These are phyloP conservation scores for Exserohilum turcica DNA, from an alignment of 2,329 filamentous ascomycete species.

Conservation along the genomic window DNA sequence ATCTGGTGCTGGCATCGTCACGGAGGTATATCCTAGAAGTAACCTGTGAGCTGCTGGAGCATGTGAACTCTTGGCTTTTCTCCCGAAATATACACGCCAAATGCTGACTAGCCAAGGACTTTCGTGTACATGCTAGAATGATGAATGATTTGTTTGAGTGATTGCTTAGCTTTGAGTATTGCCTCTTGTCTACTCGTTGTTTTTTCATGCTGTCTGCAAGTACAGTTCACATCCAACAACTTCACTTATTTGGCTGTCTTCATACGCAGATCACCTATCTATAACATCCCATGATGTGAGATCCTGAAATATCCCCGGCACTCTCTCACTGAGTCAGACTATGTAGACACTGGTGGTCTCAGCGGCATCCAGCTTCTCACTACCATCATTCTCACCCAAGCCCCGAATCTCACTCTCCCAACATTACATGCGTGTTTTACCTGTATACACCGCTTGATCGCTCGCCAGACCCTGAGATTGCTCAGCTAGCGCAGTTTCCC, in stretches of 20 bases:
- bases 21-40: background rate
- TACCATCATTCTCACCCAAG: background rate
- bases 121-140: background rate
- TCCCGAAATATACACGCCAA: background rate
- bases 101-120: background rate
- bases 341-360: background rate
- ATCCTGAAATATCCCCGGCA: background rate
- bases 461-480: constrained; percentile 1
- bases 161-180: background rate
- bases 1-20: too few species aligned
- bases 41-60: background rate
- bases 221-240: background rate
- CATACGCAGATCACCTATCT: background rate
- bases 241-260: too few species aligned
- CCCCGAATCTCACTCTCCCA: background rate
- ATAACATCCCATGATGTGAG: background rate
- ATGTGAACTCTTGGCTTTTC: background rate
- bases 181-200: background rate
- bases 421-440: constrained; percentile 11
- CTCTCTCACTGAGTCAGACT: constrained; percentile 4
- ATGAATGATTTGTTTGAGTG: background rate
- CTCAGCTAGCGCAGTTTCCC: background rate
- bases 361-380: background rate
- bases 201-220: background rate
- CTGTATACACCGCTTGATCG: background rate